Evolutionary conservation across 208 protist species (phyloP), one percentile per base, ranked within the genome.

Genomic region (Trypanosoma rangeli): DNA sequence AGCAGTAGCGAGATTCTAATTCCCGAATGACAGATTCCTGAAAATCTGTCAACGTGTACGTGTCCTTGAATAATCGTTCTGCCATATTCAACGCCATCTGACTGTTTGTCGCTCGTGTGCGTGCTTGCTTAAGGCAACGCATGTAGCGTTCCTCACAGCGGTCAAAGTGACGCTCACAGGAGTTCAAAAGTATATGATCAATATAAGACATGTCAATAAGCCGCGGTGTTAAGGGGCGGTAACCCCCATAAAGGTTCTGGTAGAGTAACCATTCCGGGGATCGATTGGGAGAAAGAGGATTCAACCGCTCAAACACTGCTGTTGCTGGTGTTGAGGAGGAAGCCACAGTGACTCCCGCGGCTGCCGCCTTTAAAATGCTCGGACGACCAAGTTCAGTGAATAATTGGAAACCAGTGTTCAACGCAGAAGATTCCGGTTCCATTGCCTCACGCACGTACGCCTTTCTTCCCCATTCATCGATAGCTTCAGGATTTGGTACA

Each of bases 261-360:
- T 94, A 97, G 18, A 94, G 55, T 33, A 82, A 63, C 92, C 92
- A 97, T 78, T 97, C 85, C 5, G 92, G 87, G 10, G 75, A 85
- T 16, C 91, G 82, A 69, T 96, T 94, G 12, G 91, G 91, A 5
- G 91, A 93, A 33, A 92, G 76, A 7, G 91, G 91, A 64, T 96
- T 85, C 13, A 96, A 73, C 2, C 91, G 79, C 60, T 93, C 79
- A 70, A 93, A 92, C 12, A 80, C 76, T 13, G 89, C 80, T 8
- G 88, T 84, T 5, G 78, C 68, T 3, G 87, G 84, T 10, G 90
- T 91, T 18, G 90, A 87, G 28, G 87, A 95, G 42, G 82, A 92
- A 15, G 80, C 75, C 4, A 79, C 90, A 18, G 70, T 81, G 16
- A 84, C 84, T 26, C 68, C 55, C 37, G 37, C 53, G 8, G 42